Evolutionary conservation across 2,329 filamentous ascomycete species (phyloP).

Genomic region (Microdochium paspali): DNA sequence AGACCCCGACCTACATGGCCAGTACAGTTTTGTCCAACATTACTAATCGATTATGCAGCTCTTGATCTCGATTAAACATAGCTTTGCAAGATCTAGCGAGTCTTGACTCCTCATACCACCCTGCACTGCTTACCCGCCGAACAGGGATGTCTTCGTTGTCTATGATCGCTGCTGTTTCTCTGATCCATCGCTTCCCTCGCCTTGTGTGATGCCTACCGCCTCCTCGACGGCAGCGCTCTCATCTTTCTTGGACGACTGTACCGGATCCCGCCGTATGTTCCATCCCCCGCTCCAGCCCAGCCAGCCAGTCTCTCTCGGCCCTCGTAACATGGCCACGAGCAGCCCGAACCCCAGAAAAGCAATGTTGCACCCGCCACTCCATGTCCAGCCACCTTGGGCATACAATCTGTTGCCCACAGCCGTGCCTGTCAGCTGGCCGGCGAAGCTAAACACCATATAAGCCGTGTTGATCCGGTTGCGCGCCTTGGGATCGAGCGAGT

Average conservation of each 20-base stretch:
- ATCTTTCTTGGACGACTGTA: neutral
- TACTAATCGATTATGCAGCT: too few species aligned
- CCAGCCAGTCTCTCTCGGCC: slow-evolving; percentile 49
- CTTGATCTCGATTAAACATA: too few species aligned
- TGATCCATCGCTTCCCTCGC: neutral
- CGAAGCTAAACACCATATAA: slow-evolving; percentile 71
- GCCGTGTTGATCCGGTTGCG: slow-evolving; percentile 72
- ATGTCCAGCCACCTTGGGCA: slow-evolving; percentile 44
- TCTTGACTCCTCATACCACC: neutral
- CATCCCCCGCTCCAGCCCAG: slow-evolving; percentile 43
- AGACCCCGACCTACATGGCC: too few species aligned
- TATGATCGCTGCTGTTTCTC: neutral
- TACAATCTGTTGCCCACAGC: slow-evolving; percentile 43
- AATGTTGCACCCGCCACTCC: slow-evolving; percentile 38
- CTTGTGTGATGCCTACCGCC: neutral
- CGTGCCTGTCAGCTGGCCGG: slow-evolving; percentile 56
- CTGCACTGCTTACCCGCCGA: neutral
- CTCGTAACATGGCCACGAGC: slow-evolving; percentile 33
- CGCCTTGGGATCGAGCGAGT: slow-evolving; percentile 59
- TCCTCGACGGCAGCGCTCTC: neutral
- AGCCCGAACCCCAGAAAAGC: slow-evolving; percentile 41
- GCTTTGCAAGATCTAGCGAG: neutral
- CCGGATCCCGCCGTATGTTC: neutral
- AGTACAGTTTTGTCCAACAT: too few species aligned
- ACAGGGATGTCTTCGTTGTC: neutral